Percentiles rank a stretch among this genome's conserved stretches.
These are phyloP conservation scores for Boletellus ananas DNA, from an alignment of 768 basidiomycete species.

Conservation along the genomic window DNA sequence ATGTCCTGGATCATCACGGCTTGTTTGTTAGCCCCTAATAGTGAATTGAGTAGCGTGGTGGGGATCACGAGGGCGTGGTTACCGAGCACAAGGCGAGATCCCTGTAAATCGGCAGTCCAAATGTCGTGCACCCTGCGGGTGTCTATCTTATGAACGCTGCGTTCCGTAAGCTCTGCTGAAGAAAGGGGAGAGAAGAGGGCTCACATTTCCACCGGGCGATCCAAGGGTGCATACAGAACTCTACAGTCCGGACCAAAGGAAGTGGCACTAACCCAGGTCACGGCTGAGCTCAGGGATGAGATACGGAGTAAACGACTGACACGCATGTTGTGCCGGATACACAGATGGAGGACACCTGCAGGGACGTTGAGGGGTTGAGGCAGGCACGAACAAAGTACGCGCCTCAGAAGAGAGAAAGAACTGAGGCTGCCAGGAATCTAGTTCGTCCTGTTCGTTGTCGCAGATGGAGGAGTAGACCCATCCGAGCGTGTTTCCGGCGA, in stretches of 20 bases:
- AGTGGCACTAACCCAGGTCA: slow-evolving; percentile 44
- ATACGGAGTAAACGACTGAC: slow-evolving; percentile 33
- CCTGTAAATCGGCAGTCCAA: slow-evolving; percentile 51
- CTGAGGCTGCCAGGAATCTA: slow-evolving; percentile 38
- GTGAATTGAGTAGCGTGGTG: neutral
- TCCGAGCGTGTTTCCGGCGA: slow-evolving; percentile 51
- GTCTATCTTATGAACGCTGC: slow-evolving; percentile 30
- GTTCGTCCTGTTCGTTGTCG: slow-evolving; percentile 6
- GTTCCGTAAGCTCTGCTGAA: neutral
- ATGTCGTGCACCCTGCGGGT: slow-evolving; percentile 48
- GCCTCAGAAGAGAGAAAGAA: slow-evolving; percentile 35
- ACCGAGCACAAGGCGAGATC: slow-evolving; percentile 53
- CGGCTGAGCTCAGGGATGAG: neutral
- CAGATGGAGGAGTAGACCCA: slow-evolving; percentile 43
- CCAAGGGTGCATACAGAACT: slow-evolving; percentile 42
- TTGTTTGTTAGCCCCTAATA: slow-evolving; percentile 48
- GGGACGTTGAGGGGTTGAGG: neutral
- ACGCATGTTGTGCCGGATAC: slow-evolving; percentile 45
- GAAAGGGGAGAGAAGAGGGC: slow-evolving; percentile 3
- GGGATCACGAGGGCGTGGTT: neutral
- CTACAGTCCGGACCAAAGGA: slow-evolving; percentile 52
- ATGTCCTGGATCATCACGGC: slow-evolving; percentile 54
- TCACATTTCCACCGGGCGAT: slow-evolving; percentile 40
- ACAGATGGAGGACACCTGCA: slow-evolving; percentile 50
- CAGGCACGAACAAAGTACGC: neutral